phyloP scores from a whole-genome alignment of 345 rosid genomes.

The Moringa oleifera region DNA sequence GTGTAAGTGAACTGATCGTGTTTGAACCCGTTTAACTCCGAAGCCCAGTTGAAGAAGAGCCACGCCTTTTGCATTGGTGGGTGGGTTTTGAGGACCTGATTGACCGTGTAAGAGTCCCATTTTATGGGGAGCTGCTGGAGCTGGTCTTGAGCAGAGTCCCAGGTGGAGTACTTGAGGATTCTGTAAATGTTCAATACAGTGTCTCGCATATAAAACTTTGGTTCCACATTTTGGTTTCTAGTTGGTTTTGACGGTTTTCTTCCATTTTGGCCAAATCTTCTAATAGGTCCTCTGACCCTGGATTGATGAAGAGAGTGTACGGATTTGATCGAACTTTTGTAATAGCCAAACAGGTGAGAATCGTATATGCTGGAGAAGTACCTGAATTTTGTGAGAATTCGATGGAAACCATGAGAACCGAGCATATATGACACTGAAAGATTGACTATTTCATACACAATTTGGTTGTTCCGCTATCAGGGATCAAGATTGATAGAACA shows the following conservation, averaged over 20 bases:
- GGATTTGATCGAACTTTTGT: slow-evolving; percentile 18
- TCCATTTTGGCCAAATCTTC: slow-evolving; percentile 8
- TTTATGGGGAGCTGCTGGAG: slow-evolving; percentile 35
- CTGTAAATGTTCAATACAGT: slow-evolving; percentile 46
- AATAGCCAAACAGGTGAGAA: not conserved
- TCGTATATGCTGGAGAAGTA: slow-evolving; percentile 15
- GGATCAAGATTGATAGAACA: not conserved
- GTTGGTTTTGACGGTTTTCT: slow-evolving; percentile 17
- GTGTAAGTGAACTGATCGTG: slow-evolving; percentile 88
- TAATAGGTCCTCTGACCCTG: slow-evolving; percentile 25
- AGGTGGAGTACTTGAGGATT: slow-evolving; percentile 61
- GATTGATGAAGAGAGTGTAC: slow-evolving; percentile 34
- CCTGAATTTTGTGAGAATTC: slow-evolving; percentile 13
- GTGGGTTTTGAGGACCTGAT: slow-evolving; percentile 69
- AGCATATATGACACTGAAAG: slow-evolving; percentile 16
- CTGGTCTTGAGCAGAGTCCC: slow-evolving; percentile 72
- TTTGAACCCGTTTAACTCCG: slow-evolving; percentile 47
- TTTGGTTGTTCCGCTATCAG: not conserved
- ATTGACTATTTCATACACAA: not conserved
- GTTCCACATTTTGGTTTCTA: slow-evolving; percentile 15
- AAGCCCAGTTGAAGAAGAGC: slow-evolving; percentile 83
- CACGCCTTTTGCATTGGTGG: slow-evolving; percentile 96
- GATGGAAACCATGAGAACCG: slow-evolving; percentile 7
- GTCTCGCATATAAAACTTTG: slow-evolving; percentile 48
- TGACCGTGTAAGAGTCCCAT: slow-evolving; percentile 84